Evolutionary conservation across 306 rosid species (phyloP).

Genomic region (Cicer arietinum): DNA sequence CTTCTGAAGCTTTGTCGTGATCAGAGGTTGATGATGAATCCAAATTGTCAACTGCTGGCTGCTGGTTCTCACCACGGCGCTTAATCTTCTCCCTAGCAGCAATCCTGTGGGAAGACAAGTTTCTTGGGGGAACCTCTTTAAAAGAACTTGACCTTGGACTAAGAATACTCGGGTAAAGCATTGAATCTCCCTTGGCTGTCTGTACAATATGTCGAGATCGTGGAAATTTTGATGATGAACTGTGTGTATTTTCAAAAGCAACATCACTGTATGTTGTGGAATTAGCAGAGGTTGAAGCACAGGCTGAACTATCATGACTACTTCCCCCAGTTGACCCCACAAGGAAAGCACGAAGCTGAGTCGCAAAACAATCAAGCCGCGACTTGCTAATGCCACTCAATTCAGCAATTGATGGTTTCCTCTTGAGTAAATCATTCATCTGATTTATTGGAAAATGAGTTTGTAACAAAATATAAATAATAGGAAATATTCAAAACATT

Average conservation of each 20-base stretch:
- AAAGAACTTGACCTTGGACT: constrained; percentile 91
- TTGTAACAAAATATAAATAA: background rate
- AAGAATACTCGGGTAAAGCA: constrained; percentile 72
- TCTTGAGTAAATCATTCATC: constrained; percentile 82
- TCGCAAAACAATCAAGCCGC: constrained; percentile 89
- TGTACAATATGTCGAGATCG: constrained; percentile 72
- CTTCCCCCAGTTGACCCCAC: constrained; percentile 64
- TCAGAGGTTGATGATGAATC: constrained; percentile 52
- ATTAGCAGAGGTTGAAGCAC: constrained; percentile 40
- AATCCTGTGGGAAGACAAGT: constrained; percentile 63
- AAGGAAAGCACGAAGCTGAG: constrained; percentile 90
- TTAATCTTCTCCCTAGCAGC: constrained; percentile 76
- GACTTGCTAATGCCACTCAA: constrained; percentile 92
- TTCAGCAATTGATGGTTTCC: constrained; percentile 83
- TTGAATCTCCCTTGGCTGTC: constrained; percentile 65
- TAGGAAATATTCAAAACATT: constrained; percentile 8
- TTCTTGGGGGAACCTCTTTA: constrained; percentile 81
- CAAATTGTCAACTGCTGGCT: constrained; percentile 53
- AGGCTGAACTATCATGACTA: constrained; percentile 47
- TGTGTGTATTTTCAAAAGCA: constrained; percentile 56
- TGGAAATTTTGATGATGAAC: constrained; percentile 62
- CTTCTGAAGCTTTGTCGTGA: constrained; percentile 53
- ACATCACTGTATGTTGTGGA: constrained; percentile 45
- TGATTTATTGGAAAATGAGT: constrained; percentile 42
- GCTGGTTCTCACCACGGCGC: constrained; percentile 64